Evolutionary conservation across 495 filamentous ascomycete genomes (phyloP), one percentile per base, ranked within the genome.

Genomic region (Annulohypoxylon stygium): DNA sequence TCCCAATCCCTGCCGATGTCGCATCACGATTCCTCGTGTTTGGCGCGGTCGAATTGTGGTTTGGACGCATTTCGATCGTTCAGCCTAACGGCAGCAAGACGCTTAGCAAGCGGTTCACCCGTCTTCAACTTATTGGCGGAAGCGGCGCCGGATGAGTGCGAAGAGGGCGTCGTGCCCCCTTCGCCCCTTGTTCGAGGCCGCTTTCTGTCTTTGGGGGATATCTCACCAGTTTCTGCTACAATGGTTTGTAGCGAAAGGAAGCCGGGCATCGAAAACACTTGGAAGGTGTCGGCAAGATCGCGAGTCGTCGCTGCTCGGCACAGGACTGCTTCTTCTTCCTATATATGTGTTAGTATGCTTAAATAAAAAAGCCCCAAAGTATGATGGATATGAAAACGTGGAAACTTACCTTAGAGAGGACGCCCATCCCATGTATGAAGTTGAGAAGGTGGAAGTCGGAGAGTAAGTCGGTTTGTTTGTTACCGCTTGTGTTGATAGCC

Each of bases 11-110:
- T n/a, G n/a, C 25, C 43, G 3, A 12, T 26, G 8, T 33, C 0
- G 18, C 30, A 43, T 77, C 37, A 79, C 23, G 69, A 7, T 14
- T 77, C 61, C 26, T 77, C 77, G 54, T 61, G 68, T 61, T 67
- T 71, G 50, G 67, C 39, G 47, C 77, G 77, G 23, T 77, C 66
- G 70, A 62, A 77, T 25, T 43, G 25, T 23, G 75, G 73, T 33
- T 16, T 41, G 57, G 64, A 61, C 18, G 16, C 37, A 61, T 74
- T 76, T 76, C 78, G 74, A 58, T 82, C 82, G 75, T 85, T 94
- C 89, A 98, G 87, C 89, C 93, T 97, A 94, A 97, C 90, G 88
- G 93, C 92, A 91, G 95, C 94, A 87, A 98, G 92, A 88, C 93
- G 91, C 91, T 98, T 98, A 97, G 95, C 90, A 93, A 97, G 92